These are phyloP conservation scores for Diversispora eburnea DNA, from an alignment of 192 early-diverging fungal genomes.

Conservation along the genomic window DNA sequence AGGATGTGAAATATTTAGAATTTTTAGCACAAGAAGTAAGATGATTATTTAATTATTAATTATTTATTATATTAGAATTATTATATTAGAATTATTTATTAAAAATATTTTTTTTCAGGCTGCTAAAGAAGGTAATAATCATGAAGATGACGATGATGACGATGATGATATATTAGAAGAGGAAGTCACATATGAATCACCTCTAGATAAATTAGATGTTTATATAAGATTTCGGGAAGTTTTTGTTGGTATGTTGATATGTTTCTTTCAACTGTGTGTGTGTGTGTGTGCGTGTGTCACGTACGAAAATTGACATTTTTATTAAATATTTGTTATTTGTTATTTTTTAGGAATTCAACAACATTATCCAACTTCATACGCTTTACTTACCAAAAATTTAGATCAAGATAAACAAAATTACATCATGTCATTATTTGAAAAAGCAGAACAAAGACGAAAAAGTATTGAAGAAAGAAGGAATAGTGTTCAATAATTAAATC, in stretches of 20 bases:
- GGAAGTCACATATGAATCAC: conserved; percentile 73
- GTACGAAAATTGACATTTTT: background rate
- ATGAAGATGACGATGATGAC: conserved; percentile 63
- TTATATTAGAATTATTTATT: background rate
- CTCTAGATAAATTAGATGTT: conserved; percentile 71
- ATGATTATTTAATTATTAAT: background rate
- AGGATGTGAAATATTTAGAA: conserved; percentile 44
- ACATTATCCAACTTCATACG: conserved; percentile 51
- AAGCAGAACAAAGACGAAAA: conserved; percentile 35
- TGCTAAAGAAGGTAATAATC: conserved; percentile 7
- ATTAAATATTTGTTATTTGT: background rate
- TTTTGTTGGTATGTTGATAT: conserved; percentile 43
- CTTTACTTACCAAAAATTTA: conserved; percentile 53
- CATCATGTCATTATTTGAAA: conserved; percentile 46
- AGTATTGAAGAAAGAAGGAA: background rate
- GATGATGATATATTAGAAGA: conserved; percentile 67
- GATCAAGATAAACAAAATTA: conserved; percentile 47
- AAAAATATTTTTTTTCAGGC: conserved; percentile 14
- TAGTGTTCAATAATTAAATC: background rate
- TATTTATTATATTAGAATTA: background rate
- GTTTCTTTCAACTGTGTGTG: conserved; percentile 35
- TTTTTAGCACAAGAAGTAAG: conserved; percentile 40
- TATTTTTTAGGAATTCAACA: conserved; percentile 49
- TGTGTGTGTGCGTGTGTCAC: background rate
- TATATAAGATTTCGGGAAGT: conserved; percentile 69